A percentile compares a stretch with the other conserved stretches of the same genome.
Evolutionary conservation across 1,284 basidiomycete genomes (phyloP).

Genomic region (Tylopilus sp.): DNA sequence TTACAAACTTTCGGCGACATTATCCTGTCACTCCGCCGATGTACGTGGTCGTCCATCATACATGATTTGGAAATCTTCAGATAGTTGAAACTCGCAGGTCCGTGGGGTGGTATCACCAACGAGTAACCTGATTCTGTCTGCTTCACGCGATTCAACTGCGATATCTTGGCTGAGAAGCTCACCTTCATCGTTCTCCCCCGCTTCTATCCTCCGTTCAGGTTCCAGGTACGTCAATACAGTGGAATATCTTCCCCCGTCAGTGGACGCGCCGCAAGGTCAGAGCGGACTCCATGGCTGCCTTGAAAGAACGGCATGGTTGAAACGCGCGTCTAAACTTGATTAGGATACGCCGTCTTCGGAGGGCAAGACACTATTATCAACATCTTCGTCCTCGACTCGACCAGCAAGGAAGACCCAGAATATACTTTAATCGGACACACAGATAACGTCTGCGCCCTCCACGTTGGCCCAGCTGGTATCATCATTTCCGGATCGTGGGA

Average conservation of each 20-base stretch:
- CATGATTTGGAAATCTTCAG: neutral
- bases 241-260: slow-evolving; percentile 64
- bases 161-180: slow-evolving; percentile 75
- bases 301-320: slow-evolving; percentile 3
- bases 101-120: slow-evolving; percentile 70
- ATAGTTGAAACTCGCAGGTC: slow-evolving; percentile 48
- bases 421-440: slow-evolving; percentile 86
- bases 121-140: slow-evolving; percentile 74
- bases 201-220: slow-evolving; percentile 60
- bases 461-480: slow-evolving; percentile 63
- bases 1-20: slow-evolving; percentile 80
- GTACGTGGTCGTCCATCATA: slow-evolving; percentile 43
- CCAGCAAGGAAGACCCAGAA: slow-evolving; percentile 61
- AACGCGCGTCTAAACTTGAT: slow-evolving; percentile 2
- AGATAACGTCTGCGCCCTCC: slow-evolving; percentile 87
- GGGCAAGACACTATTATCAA: slow-evolving; percentile 85
- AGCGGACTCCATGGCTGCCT: slow-evolving; percentile 8
- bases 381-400: slow-evolving; percentile 61
- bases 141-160: slow-evolving; percentile 86
- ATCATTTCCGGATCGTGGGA: slow-evolving; percentile 99
- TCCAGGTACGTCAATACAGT: slow-evolving; percentile 82
- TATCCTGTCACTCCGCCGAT: slow-evolving; percentile 69
- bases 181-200: slow-evolving; percentile 49
- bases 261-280: slow-evolving; percentile 67
- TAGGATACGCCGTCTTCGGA: slow-evolving; percentile 82